Percentiles rank a stretch among this genome's conserved stretches.
Conservation (phyloP, 2,329 filamentous ascomycete genomes). For the Trichoderma pleuroti region DNA sequence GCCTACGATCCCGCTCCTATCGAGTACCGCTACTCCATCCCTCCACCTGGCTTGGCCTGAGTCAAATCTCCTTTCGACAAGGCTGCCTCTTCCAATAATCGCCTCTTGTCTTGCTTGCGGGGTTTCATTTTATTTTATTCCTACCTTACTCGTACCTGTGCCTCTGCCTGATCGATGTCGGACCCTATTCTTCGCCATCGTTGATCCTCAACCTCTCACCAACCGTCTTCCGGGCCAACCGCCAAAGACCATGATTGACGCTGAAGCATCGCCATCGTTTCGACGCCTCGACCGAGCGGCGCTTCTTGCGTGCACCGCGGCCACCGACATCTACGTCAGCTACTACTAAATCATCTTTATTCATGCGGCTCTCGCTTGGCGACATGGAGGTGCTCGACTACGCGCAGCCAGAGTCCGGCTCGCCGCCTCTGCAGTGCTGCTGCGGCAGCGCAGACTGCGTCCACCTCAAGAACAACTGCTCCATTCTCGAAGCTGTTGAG, state of each 20-base stretch:
- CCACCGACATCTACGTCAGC: not conserved
- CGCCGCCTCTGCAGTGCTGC: slow-evolving; percentile 63
- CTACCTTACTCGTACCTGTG: not conserved
- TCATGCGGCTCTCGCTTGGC: not conserved
- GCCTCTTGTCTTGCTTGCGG: not conserved
- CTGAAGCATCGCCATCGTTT: slow-evolving; percentile 1
- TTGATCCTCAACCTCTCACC: not conserved
- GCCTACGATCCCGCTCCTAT: not conserved
- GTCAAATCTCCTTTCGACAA: slow-evolving; percentile 9
- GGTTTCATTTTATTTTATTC: not conserved
- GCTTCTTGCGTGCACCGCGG: not conserved
- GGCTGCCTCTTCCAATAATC: not conserved
- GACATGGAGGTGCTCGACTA: slow-evolving; percentile 24
- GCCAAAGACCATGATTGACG: slow-evolving; percentile 7
- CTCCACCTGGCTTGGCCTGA: not conserved
- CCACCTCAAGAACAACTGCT: slow-evolving; percentile 76
- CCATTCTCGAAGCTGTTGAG: slow-evolving; percentile 75
- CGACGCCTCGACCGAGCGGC: not conserved
- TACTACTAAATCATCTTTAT: not conserved
- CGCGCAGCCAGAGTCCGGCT: slow-evolving; percentile 25
- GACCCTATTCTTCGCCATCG: not conserved
- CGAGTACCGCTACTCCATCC: slow-evolving; percentile 1
- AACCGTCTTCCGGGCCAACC: not conserved
- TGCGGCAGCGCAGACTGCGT: slow-evolving; percentile 78
- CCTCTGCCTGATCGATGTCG: not conserved